Evolutionary conservation across 805 yeast genomes (phyloP).

Genomic region (Candida takata): DNA sequence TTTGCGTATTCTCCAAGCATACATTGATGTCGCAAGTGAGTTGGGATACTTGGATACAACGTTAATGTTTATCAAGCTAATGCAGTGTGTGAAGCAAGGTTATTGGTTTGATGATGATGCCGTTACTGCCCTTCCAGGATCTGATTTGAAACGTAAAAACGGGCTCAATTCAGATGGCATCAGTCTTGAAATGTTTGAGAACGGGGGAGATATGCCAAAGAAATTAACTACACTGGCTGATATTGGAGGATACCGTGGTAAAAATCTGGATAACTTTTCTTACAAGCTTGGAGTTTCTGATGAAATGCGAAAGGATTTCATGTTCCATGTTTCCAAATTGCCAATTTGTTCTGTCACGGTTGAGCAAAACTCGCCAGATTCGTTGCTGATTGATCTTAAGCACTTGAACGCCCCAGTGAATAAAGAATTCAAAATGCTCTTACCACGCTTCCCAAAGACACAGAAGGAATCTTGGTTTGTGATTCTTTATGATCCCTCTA

Average conservation of each 20-base stretch:
- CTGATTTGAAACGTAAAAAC: constrained; percentile 15
- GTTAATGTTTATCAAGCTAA: constrained; percentile 51
- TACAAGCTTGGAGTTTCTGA: constrained; percentile 33
- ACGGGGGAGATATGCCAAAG: background rate
- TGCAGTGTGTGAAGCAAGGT: constrained; percentile 87
- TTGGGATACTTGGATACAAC: constrained; percentile 64
- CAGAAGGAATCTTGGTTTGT: constrained; percentile 95
- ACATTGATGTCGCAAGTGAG: constrained; percentile 84
- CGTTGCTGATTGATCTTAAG: constrained; percentile 37
- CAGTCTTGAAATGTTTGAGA: constrained; percentile 6
- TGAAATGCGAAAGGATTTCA: constrained; percentile 41
- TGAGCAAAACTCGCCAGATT: constrained; percentile 29
- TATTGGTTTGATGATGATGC: constrained; percentile 81
- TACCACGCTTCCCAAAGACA: constrained; percentile 80
- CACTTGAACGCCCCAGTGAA: constrained; percentile 45
- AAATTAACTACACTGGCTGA: constrained; percentile 8
- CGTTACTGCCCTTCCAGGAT: constrained; percentile 30
- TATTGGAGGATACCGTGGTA: constrained; percentile 28
- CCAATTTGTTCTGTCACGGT: constrained; percentile 51
- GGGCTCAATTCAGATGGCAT: constrained; percentile 17
- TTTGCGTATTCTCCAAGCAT: constrained; percentile 88
- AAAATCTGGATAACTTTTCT: constrained; percentile 26
- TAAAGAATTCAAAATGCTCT: constrained; percentile 58
- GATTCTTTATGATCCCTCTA: constrained; percentile 44
- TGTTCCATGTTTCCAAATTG: constrained; percentile 44